These are phyloP conservation scores for Schwanniomyces pseudopolymorphus DNA, from an alignment of 805 yeast species.

Conservation along the genomic window DNA sequence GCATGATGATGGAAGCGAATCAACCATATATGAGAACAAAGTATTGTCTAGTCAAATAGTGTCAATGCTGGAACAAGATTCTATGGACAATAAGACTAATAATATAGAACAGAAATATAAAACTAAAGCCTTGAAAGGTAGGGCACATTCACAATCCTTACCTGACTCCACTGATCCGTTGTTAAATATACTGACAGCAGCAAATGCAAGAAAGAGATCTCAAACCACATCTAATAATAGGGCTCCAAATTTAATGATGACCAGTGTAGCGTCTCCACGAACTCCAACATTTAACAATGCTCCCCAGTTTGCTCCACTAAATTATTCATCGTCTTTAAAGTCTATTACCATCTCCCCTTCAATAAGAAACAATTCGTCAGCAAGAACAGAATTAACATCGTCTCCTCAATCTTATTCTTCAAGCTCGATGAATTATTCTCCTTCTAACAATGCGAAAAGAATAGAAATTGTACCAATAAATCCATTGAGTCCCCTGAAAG, in stretches of 20 bases:
- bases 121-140: constrained; percentile 8
- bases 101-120: neutral
- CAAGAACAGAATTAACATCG: constrained; percentile 8
- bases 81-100: neutral
- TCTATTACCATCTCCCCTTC: constrained; percentile 41
- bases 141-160: constrained; percentile 34
- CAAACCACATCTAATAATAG: constrained; percentile 19
- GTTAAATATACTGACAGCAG: neutral
- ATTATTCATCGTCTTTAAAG: constrained; percentile 36
- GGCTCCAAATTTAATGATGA: constrained; percentile 10
- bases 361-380: constrained; percentile 12
- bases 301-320: constrained; percentile 14
- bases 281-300: constrained; percentile 11
- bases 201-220: constrained; percentile 17
- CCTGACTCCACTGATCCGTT: constrained; percentile 14
- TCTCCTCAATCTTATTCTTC: constrained; percentile 20
- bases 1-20: constrained; percentile 4
- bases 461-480: constrained; percentile 1
- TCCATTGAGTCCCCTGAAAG: neutral
- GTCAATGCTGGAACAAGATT: constrained; percentile 20
- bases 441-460: constrained; percentile 3
- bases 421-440: constrained; percentile 6
- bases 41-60: constrained; percentile 31
- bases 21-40: constrained; percentile 19
- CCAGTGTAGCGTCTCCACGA: constrained; percentile 8